Conservation (phyloP, 495 filamentous ascomycete genomes). For the Talaromyces liani region DNA sequence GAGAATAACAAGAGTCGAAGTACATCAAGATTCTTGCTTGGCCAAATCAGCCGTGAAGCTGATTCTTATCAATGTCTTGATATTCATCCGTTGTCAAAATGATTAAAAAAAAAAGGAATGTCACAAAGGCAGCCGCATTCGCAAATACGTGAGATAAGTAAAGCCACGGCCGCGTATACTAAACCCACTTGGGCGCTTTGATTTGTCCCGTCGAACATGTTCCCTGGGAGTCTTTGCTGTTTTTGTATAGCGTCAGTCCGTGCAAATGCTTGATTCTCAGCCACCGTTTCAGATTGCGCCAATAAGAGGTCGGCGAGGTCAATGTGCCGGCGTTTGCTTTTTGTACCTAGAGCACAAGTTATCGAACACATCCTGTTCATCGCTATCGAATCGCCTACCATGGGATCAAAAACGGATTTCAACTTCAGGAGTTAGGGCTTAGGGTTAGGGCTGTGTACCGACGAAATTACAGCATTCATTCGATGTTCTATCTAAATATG, state of each 20-base stretch:
- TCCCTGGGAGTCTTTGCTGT: neutral
- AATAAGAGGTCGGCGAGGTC: neutral
- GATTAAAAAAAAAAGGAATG: neutral
- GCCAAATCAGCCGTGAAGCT: too few relatives aligned
- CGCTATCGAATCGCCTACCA: too few relatives aligned
- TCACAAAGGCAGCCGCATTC: neutral
- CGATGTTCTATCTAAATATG: too few relatives aligned
- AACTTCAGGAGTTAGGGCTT: neutral
- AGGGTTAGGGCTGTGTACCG: neutral
- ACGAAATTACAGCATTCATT: too few relatives aligned
- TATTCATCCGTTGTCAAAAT: neutral
- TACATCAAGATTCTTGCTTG: too few relatives aligned
- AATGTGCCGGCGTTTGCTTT: too few relatives aligned
- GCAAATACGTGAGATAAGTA: neutral
- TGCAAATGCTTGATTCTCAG: constrained; percentile 4
- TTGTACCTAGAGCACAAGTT: too few relatives aligned
- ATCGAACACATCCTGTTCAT: too few relatives aligned
- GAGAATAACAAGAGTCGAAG: neutral
- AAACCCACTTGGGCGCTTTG: neutral
- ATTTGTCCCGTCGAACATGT: neutral
- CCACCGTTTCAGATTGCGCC: neutral
- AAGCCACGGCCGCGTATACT: neutral
- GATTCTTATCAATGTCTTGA: neutral
- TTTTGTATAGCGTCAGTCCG: neutral
- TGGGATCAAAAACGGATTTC: too few relatives aligned